Evolutionary conservation across 2,329 filamentous ascomycete genomes (phyloP).

Genomic region (Blumeria graminis): DNA sequence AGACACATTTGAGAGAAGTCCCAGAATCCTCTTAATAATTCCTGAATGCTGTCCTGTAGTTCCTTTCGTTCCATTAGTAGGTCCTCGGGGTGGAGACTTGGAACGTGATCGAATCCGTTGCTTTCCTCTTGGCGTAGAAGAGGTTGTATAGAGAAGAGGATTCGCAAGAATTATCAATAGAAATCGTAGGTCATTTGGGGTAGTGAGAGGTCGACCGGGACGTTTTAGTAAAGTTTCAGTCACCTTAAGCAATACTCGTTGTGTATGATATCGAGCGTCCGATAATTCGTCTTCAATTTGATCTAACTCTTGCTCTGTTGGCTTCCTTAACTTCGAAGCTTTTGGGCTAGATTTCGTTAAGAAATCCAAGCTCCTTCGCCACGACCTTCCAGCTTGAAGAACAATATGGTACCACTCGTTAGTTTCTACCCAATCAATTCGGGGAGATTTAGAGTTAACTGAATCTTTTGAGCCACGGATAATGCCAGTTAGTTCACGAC

Average conservation of each 20-base stretch:
- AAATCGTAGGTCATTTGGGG: constrained; percentile 50
- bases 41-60: constrained; percentile 46
- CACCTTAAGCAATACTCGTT: constrained; percentile 48
- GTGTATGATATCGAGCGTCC: constrained; percentile 43
- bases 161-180: constrained; percentile 58
- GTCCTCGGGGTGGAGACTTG: constrained; percentile 4
- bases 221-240: constrained; percentile 60
- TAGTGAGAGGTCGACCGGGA: constrained; percentile 43
- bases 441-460: constrained; percentile 35
- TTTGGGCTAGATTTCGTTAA: constrained; percentile 18
- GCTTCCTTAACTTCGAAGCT: constrained; percentile 6
- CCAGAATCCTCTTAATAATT: constrained; percentile 65
- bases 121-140: constrained; percentile 8
- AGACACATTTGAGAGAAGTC: constrained; percentile 52
- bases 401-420: constrained; percentile 52
- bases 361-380: constrained; percentile 35
- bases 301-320: constrained; percentile 12
- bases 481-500: constrained; percentile 7
- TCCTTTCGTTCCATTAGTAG: constrained; percentile 6
- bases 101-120: constrained; percentile 7
- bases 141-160: constrained; percentile 38
- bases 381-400: constrained; percentile 40
- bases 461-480: constrained; percentile 11
- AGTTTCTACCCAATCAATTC: constrained; percentile 51
- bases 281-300: constrained; percentile 26